Percentiles rank a stretch among this genome's conserved stretches.
These are phyloP conservation scores for Pontederia crassipes DNA, from an alignment of 176 grass and related monocot genomes.

Conservation along the genomic window DNA sequence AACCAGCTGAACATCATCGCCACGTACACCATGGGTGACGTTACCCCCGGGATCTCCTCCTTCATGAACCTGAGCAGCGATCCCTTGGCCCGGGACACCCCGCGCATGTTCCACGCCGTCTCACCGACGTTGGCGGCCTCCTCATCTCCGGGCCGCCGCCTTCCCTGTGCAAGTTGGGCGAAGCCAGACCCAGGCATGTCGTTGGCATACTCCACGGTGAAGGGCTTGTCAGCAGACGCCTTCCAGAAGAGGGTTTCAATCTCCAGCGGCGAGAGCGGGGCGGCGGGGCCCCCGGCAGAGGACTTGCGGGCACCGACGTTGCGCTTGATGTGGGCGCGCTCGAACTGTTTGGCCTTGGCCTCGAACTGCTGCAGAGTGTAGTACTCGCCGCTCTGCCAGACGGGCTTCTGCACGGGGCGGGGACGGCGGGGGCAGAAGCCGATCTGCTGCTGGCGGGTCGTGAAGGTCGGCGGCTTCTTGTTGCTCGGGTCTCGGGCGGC, in stretches of 20 bases:
- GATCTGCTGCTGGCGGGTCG: conserved; percentile 87
- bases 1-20: conserved; percentile 99
- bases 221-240: conserved; percentile 72
- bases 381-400: conserved; percentile 93
- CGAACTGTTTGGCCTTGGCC: conserved; percentile 66
- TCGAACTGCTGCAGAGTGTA: conserved; percentile 82
- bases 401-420: conserved; percentile 61
- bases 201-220: conserved; percentile 90
- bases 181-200: conserved; percentile 97
- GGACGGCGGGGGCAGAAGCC: conserved; percentile 76
- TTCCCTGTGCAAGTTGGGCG: conserved; percentile 18
- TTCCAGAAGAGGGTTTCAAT: conserved; percentile 87
- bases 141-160: conserved; percentile 10
- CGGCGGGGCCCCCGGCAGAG: not conserved
- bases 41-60: conserved; percentile 85
- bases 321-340: conserved; percentile 39
- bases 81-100: conserved; percentile 59
- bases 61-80: conserved; percentile 80
- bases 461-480: conserved; percentile 42
- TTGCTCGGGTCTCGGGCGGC: conserved; percentile 33
- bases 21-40: conserved; percentile 94
- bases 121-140: conserved; percentile 62
- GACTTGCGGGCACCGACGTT: conserved; percentile 23
- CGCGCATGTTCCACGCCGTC: conserved; percentile 91
- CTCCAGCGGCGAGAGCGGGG: conserved; percentile 44